Conservation (phyloP, 306 rosid genomes). For the Ceratonia siliqua region DNA sequence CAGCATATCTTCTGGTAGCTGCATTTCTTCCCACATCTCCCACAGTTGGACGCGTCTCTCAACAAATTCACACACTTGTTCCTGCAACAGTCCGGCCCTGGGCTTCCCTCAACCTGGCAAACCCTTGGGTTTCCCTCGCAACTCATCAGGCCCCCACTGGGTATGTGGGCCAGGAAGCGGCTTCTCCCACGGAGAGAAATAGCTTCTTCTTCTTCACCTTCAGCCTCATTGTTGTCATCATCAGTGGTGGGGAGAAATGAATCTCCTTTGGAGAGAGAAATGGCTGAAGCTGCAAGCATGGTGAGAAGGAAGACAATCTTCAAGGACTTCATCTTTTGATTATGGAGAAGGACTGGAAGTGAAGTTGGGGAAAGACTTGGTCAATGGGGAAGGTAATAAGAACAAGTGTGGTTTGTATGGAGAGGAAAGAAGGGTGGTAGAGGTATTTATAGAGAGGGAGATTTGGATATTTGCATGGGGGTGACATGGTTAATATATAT, state of each 20-base stretch:
- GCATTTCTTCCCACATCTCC: constrained; percentile 52
- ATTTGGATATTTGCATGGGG: neutral
- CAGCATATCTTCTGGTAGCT: constrained; percentile 46
- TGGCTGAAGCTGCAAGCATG: constrained; percentile 40
- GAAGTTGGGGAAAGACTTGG: neutral
- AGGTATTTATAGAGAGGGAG: constrained; percentile 22
- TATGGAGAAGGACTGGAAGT: too few species aligned
- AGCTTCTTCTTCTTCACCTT: neutral
- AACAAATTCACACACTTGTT: constrained; percentile 46
- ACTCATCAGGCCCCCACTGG: neutral
- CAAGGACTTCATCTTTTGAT: constrained; percentile 45
- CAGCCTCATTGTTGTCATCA: too few species aligned
- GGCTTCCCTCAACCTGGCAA: constrained; percentile 42
- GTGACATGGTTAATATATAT: too few species aligned
- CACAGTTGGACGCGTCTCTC: constrained; percentile 43
- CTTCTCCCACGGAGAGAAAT: constrained; percentile 32
- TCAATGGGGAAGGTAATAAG: neutral
- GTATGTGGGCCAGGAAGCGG: constrained; percentile 29
- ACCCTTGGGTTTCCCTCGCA: constrained; percentile 45
- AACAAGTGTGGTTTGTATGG: neutral
- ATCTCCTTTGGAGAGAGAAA: constrained; percentile 31
- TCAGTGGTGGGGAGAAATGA: neutral
- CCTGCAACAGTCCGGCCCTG: constrained; percentile 46
- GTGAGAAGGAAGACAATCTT: constrained; percentile 40
- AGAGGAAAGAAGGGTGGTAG: neutral